Evolutionary conservation across 306 rosid genomes (phyloP).

Genomic region (Amphicarpaea edgeworthii): DNA sequence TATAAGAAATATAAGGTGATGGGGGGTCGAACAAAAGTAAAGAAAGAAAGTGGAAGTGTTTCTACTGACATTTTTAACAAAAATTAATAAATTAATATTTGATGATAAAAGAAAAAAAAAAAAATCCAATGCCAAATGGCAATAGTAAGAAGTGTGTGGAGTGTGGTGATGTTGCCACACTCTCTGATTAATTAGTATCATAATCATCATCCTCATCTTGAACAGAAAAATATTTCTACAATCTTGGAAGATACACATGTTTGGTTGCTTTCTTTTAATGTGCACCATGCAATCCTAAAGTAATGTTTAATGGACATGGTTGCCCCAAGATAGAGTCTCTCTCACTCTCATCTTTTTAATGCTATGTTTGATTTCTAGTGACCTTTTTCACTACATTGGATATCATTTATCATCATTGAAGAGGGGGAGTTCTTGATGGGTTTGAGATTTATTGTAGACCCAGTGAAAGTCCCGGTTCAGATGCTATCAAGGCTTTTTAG

Average conservation of each 20-base stretch:
- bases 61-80: too few species aligned
- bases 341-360: constrained; percentile 65
- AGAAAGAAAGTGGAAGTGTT: too few species aligned
- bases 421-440: constrained; percentile 41
- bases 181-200: constrained; percentile 28
- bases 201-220: constrained; percentile 50
- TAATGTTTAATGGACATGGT: constrained; percentile 65
- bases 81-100: too few species aligned
- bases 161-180: constrained; percentile 39
- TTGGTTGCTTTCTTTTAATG: constrained; percentile 71
- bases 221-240: constrained; percentile 33
- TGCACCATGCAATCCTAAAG: constrained; percentile 71
- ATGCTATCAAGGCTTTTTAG: constrained; percentile 48
- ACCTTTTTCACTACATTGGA: constrained; percentile 44
- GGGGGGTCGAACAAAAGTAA: too few species aligned
- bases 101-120: too few species aligned
- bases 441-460: constrained; percentile 39
- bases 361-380: constrained; percentile 37
- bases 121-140: constrained; percentile 2
- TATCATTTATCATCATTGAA: constrained; percentile 45
- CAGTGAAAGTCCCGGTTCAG: constrained; percentile 39
- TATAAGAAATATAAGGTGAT: too few species aligned
- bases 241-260: constrained; percentile 61
- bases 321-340: too few species aligned
- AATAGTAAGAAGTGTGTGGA: constrained; percentile 8